Evolutionary conservation across 345 rosid species (phyloP).

Genomic region (Eucalyptus erythrocorys): DNA sequence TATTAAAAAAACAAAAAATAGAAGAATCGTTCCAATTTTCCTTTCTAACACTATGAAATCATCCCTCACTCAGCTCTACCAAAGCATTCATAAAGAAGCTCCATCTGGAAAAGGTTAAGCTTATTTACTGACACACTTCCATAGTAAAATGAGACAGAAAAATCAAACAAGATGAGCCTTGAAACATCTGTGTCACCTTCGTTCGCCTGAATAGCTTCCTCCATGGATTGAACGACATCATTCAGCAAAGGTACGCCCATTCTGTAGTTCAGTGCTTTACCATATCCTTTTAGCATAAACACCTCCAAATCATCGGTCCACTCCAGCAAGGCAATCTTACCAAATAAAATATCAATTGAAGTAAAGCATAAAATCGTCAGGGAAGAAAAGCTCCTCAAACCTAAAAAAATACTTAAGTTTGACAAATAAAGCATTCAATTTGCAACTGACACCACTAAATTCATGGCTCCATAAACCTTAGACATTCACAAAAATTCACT

Average conservation of each 20-base stretch:
- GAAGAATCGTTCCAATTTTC: neutral
- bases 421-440: neutral
- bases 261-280: conserved; percentile 65
- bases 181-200: conserved; percentile 43
- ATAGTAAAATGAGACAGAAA: neutral
- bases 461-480: neutral
- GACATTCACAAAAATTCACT: neutral
- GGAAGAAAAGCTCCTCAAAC: neutral
- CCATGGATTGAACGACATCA: conserved; percentile 85
- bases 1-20: neutral
- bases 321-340: conserved; percentile 81
- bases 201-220: conserved; percentile 62
- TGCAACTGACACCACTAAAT: neutral
- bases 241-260: conserved; percentile 89
- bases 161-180: neutral
- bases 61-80: neutral
- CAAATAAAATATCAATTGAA: neutral
- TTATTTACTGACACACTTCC: neutral
- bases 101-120: neutral
- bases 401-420: neutral
- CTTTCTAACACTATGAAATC: neutral
- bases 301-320: conserved; percentile 90
- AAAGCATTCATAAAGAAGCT: neutral
- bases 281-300: conserved; percentile 79
- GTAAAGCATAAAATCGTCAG: neutral